A percentile compares a stretch with the other conserved stretches of the same genome.
These are phyloP conservation scores for Hawksworthiomyces lignivorus DNA, from an alignment of 2,329 filamentous ascomycete species.

Conservation along the genomic window DNA sequence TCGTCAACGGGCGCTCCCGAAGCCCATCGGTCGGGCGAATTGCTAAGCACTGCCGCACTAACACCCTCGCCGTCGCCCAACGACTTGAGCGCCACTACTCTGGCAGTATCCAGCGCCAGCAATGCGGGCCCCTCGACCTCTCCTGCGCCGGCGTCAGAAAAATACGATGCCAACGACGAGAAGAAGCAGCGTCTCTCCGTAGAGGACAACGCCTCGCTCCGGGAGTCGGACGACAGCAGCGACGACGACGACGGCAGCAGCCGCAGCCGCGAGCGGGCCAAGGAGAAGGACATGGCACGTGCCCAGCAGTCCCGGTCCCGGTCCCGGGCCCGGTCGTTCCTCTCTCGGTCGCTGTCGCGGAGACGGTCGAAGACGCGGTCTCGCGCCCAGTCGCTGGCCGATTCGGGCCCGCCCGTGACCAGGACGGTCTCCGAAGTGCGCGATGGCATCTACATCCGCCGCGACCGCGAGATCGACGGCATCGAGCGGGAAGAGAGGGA, in stretches of 20 bases:
- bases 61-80: too few relatives aligned
- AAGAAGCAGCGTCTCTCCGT: background rate
- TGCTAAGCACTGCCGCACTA: too few relatives aligned
- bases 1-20: too few relatives aligned
- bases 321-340: background rate
- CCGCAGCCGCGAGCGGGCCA: slow-evolving; percentile 1
- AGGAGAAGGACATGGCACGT: background rate
- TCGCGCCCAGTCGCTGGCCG: background rate
- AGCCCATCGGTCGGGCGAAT: too few relatives aligned
- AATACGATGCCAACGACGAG: background rate
- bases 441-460: slow-evolving; percentile 30
- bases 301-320: background rate
- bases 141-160: background rate
- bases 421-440: slow-evolving; percentile 30
- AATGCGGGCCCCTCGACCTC: too few relatives aligned
- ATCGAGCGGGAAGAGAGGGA: slow-evolving; percentile 8
- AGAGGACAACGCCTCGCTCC: background rate
- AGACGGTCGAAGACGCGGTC: slow-evolving; percentile 2
- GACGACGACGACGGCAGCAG: slow-evolving; percentile 1
- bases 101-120: too few relatives aligned
- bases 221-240: slow-evolving; percentile 1
- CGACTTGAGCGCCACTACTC: too few relatives aligned
- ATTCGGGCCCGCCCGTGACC: slow-evolving; percentile 17
- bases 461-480: slow-evolving; percentile 27
- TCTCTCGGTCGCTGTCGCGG: slow-evolving; percentile 6